A percentile compares a stretch with the other conserved stretches of the same genome.
Conservation (phyloP, 306 rosid species). For the Albizia julibrissin region DNA sequence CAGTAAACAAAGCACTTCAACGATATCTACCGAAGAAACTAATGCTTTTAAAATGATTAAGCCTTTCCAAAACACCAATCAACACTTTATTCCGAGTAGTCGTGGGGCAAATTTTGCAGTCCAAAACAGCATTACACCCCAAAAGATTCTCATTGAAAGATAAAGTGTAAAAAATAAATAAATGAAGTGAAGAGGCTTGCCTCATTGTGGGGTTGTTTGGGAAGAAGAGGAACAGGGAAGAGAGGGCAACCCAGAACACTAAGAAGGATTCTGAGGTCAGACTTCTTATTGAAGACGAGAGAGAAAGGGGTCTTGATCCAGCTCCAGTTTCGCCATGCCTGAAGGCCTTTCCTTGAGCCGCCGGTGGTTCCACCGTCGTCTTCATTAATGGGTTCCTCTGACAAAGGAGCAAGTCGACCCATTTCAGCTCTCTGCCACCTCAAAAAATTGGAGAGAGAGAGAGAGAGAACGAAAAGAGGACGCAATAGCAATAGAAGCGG, state of each 20-base stretch:
- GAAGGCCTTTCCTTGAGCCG: conserved; percentile 54
- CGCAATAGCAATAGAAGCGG: neutral
- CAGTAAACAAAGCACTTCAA: conserved; percentile 1
- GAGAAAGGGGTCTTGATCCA: conserved; percentile 85
- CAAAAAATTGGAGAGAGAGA: conserved; percentile 5
- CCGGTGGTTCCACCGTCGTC: conserved; percentile 42
- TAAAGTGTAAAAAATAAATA: neutral
- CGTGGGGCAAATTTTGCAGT: neutral
- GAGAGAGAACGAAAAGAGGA: neutral
- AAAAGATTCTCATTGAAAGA: neutral
- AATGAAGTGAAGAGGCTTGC: conserved; percentile 24
- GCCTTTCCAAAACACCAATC: neutral
- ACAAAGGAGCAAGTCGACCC: conserved; percentile 78
- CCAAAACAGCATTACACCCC: neutral
- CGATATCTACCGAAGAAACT: neutral
- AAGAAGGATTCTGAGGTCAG: conserved; percentile 79
- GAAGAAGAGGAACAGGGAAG: conserved; percentile 67
- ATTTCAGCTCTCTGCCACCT: conserved; percentile 35
- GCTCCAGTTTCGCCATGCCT: conserved; percentile 80
- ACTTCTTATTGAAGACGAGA: conserved; percentile 60
- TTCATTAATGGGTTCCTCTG: conserved; percentile 85
- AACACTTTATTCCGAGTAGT: neutral
- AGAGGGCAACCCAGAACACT: conserved; percentile 94
- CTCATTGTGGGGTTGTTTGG: conserved; percentile 55
- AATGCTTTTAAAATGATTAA: neutral